Base-by-base conservation (phyloP, 345 rosid genomes). In the Eucalyptus cloeziana region DNA sequence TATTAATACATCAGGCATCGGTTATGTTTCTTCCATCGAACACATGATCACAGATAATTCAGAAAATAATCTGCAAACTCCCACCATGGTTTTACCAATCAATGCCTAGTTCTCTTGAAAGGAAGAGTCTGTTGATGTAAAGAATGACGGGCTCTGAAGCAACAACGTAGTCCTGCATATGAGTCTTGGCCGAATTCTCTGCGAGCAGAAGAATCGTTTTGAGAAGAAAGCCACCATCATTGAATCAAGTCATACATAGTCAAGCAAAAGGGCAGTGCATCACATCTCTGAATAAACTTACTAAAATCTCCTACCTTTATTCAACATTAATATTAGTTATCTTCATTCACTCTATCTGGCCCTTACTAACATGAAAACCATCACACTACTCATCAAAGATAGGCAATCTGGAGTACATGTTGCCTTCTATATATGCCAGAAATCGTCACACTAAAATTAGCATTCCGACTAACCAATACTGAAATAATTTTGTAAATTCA, bases 181-280 rank as follows among this genome's bases (percentile, higher is more conserved):
- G 92, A 93, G 93, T 92, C 93, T 89, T 96, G 9, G 98, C 99
- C 7, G 96, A 92, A 37, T 92, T 88, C 92, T 96, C 99, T 96
- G 97, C 60, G 86, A 90, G 81, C 27, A 10, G 87, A 52, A 10
- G 87, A 52, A 25, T 3, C 1, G 25, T 51, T 51, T 50, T 31
- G 47, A n/a, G 14, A 67, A 62, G 25, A 43, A 80, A 88, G 33
- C 31, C 43, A 44, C 54, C 47, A 10, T 40, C 13, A 76, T 21
- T 37, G 47, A 76, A 64, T n/a, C 37, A 7, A 64, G 76, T 64
- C 76, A 64, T 27, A 62, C 69, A 64, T 4, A n/a, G 37, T 67
- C n/a, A 49, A 51, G 79, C 85, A 54, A 5, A 16, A n/a, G 30
- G 33, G 62, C 83, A 76, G 47, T 17, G 43, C 83, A 76, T 76